Evolutionary conservation across 2,329 filamentous ascomycete genomes (phyloP), one percentile per base, ranked within the genome.

Genomic region (Lasiodiplodia gonubiensis): DNA sequence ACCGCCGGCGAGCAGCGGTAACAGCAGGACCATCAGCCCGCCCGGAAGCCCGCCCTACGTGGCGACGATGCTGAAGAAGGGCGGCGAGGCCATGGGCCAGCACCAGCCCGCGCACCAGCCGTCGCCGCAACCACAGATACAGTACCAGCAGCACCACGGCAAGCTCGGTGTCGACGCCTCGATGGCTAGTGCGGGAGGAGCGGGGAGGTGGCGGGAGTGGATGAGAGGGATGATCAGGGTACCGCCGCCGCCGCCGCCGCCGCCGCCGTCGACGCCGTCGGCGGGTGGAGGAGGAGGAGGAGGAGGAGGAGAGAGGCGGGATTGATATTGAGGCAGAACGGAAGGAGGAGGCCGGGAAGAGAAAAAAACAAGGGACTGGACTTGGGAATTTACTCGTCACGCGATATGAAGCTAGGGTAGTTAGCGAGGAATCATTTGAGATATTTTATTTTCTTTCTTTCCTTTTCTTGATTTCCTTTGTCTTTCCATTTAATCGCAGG

Each of bases 151-250:
- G 30, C 8, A 21, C 18, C 18, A 39, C 16, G n/a, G n/a, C n/a
- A 18, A 39, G n/a, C 33, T 23, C 30, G 30, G 7, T 8, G 30
- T 33, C 30, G 30, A 33, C 8, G 10, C 7, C 30, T 33, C 30
- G 46, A 46, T 46, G 60, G 55, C 54, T 2, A 21, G 5, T 11
- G 52, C n/a, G 11, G 70, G 69, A 16, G 80, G 72, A 4, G 76
- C 70, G 2, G 48, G 61, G 54, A 75, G 61, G 68, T 80, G 79
- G 48, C 74, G 71, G 63, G 72, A 72, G 67, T 81, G 79, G 67
- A 75, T 76, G 49, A 75, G 73, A 69, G 73, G 79, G 35, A 79
- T 74, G 37, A 79, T 74, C 18, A 77, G 76, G 23, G 79, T 64
- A 67, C 78, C 79, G 69, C 25, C 49, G 37, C 12, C 10, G 4